Evolutionary conservation across 345 rosid species (phyloP), one percentile per base, ranked within the genome.

Genomic region (Citrus inodora): DNA sequence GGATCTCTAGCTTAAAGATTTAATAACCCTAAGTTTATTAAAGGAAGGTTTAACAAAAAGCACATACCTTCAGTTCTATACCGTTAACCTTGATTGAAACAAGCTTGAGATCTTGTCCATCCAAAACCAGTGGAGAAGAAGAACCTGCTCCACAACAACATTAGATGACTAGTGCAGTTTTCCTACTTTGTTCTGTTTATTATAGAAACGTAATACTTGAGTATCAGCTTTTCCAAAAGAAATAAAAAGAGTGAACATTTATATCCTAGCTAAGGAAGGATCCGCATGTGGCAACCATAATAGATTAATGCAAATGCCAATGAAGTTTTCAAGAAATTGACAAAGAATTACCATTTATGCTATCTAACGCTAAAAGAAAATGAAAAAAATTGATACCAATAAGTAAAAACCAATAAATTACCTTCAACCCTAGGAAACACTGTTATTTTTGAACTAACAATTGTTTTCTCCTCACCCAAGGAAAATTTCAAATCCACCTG

Each of bases 401-500:
- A 19, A 6, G 24, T 56, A 19, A 68, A 35, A 21, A 74, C 32
- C 35, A 38, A 14, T 9, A 64, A 14, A 67, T 64, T 90, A 94
- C 99, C 99, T 88, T 92, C 91, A 78, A 88, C 88, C 71, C 98
- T 88, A 60, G 99, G 97, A 48, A 74, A 53, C 62, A 94, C 92
- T 65, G 88, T 79, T 76, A 97, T 94, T 82, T 85, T 94, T 2
- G 98, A 97, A 79, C 89, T 86, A 82, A 94, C 99, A 81, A 87
- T 85, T 32, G 99, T 97, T 81, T 91, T 94, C 87, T 97, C 98
- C 86, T 97, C 99, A 30, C 94, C 99, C 74, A 97, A 84, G 46
- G 84, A 79, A 87, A 97, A 97, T 75, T 76, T 88, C 82, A 97
- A 87, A 77, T 93, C 94, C 88, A 94, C 93, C 99, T 94, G 86